phyloP scores from a whole-genome alignment of 257 asterid species.

The Primulina eburnea region DNA sequence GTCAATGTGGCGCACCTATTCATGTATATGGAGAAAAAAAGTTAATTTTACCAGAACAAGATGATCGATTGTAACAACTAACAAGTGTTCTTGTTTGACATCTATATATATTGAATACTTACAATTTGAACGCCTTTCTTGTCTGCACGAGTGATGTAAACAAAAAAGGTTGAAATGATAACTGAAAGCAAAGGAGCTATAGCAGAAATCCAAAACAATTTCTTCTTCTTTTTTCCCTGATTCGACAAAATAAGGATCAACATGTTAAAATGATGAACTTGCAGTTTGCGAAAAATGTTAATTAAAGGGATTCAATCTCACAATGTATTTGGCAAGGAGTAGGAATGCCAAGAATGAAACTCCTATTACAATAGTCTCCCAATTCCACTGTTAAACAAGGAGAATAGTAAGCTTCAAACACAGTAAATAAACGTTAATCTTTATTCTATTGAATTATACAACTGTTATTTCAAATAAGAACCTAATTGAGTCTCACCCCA shows the following conservation, averaged over 20 bases:
- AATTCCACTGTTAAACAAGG: slow-evolving; percentile 60
- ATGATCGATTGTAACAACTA: neutral
- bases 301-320: slow-evolving; percentile 27
- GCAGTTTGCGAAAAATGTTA: neutral
- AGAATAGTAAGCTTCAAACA: neutral
- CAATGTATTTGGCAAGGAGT: slow-evolving; percentile 53
- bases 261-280: neutral
- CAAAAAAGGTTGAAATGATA: slow-evolving; percentile 57
- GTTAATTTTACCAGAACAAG: neutral
- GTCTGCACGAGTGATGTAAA: slow-evolving; percentile 64
- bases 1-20: slow-evolving; percentile 49
- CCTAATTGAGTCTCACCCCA: slow-evolving; percentile 41
- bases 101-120: slow-evolving; percentile 15
- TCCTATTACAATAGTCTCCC: slow-evolving; percentile 70
- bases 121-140: slow-evolving; percentile 65
- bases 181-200: slow-evolving; percentile 73
- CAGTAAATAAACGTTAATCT: neutral
- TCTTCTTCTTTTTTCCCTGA: slow-evolving; percentile 65
- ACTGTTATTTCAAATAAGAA: neutral
- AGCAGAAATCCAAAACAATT: slow-evolving; percentile 70
- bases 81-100: neutral
- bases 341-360: slow-evolving; percentile 55
- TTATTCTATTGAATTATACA: neutral
- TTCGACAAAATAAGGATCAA: slow-evolving; percentile 5
- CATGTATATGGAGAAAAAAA: neutral